Conservation (phyloP, 345 rosid genomes). For the Citrus maxima region DNA sequence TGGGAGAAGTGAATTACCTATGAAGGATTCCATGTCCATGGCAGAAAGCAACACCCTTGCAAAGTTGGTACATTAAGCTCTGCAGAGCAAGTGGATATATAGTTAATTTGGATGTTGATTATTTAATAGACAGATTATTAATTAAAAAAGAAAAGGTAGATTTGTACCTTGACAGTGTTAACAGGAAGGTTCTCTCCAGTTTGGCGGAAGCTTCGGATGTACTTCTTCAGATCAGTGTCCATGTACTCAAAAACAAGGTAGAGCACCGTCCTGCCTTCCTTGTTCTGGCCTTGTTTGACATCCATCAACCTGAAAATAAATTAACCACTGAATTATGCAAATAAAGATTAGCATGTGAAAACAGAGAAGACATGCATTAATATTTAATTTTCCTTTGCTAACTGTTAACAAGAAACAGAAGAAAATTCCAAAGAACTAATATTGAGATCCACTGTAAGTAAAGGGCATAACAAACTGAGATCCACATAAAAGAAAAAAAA, state of each 20-base stretch:
- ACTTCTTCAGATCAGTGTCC: conserved; percentile 93
- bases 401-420: not conserved
- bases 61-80: conserved; percentile 96
- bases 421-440: not conserved
- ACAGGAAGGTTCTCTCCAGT: conserved; percentile 53
- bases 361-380: not conserved
- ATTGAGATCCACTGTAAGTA: not conserved
- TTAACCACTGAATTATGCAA: not conserved
- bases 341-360: not conserved
- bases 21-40: conserved; percentile 95
- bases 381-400: not conserved
- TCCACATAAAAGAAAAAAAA: not conserved
- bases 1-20: conserved; percentile 42
- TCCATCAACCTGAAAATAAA: conserved; percentile 57
- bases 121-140: no score
- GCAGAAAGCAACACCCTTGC: conserved; percentile 94
- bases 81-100: conserved; percentile 18
- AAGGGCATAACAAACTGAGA: not conserved
- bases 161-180: conserved; percentile 47
- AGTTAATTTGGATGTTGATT: not conserved
- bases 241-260: conserved; percentile 89
- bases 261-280: conserved; percentile 86
- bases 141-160: not conserved
- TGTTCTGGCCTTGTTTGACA: conserved; percentile 88
- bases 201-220: conserved; percentile 67